Evolutionary conservation across 2,329 filamentous ascomycete species (phyloP).

Genomic region (Hypoxylon sp.): DNA sequence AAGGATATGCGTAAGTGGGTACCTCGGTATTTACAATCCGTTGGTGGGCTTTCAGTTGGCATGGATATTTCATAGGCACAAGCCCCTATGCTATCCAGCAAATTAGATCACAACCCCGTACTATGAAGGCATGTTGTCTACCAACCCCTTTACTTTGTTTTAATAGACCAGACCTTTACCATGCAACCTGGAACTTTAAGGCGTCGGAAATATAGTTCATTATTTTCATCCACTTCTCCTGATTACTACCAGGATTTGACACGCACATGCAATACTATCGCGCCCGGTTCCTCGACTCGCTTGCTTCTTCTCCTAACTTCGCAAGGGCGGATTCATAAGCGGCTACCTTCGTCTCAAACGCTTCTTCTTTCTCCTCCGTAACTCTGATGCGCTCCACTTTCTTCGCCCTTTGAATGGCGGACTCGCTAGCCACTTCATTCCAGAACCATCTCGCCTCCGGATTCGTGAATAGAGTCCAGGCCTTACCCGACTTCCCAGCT

Average conservation of each 20-base stretch:
- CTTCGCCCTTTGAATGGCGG: constrained; percentile 58
- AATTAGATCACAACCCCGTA: too few relatives aligned
- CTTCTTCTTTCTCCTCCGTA: constrained; percentile 56
- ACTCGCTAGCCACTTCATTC: constrained; percentile 77
- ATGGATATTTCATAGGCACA: not conserved
- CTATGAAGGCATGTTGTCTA: too few relatives aligned
- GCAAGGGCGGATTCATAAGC: constrained; percentile 72
- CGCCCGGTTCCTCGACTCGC: constrained; percentile 16
- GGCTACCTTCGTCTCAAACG: constrained; percentile 65
- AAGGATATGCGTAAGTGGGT: too few relatives aligned
- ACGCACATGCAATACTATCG: not conserved
- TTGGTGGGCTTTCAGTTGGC: not conserved
- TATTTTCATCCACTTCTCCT: too few relatives aligned
- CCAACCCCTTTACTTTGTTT: too few relatives aligned
- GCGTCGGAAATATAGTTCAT: too few relatives aligned
- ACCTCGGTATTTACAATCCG: not conserved
- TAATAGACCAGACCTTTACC: too few relatives aligned
- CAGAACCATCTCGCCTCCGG: constrained; percentile 93
- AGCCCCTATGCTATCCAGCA: not conserved
- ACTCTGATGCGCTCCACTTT: constrained; percentile 66
- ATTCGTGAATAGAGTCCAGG: constrained; percentile 89
- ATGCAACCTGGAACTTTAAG: too few relatives aligned
- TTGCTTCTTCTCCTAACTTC: constrained; percentile 73
- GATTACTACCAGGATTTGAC: not conserved
- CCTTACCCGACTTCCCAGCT: constrained; percentile 80